These are phyloP conservation scores for Alternaria longipes DNA, from an alignment of 2,329 filamentous ascomycete genomes.

Conservation along the genomic window DNA sequence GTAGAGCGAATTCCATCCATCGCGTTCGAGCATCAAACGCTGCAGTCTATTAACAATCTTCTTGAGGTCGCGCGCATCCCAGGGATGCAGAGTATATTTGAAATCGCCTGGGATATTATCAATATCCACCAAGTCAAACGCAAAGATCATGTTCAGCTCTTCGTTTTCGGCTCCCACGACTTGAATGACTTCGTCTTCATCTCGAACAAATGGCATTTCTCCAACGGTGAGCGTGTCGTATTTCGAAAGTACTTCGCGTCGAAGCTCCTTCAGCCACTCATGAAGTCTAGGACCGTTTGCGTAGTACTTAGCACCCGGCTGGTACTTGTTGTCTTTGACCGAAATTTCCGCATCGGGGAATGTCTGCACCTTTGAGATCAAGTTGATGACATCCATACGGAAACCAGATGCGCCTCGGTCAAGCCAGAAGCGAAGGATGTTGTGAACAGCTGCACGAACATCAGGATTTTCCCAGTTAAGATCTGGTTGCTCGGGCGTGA, in stretches of 20 bases:
- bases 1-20: constrained; percentile 61
- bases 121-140: constrained; percentile 56
- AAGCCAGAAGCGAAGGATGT: constrained; percentile 81
- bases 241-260: constrained; percentile 63
- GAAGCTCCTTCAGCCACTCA: constrained; percentile 73
- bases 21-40: constrained; percentile 49
- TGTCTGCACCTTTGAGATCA: constrained; percentile 47
- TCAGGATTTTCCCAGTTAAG: constrained; percentile 81
- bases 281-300: constrained; percentile 75
- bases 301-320: constrained; percentile 62
- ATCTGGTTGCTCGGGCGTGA: constrained; percentile 79
- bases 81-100: constrained; percentile 45
- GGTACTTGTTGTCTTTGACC: constrained; percentile 49
- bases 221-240: constrained; percentile 73
- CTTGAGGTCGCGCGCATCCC: constrained; percentile 48
- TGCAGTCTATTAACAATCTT: constrained; percentile 46
- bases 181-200: constrained; percentile 59
- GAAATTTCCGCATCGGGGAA: constrained; percentile 40
- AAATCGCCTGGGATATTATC: constrained; percentile 51
- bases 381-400: constrained; percentile 53
- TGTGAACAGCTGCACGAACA: constrained; percentile 73
- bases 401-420: constrained; percentile 68
- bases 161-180: constrained; percentile 55
- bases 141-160: constrained; percentile 75
- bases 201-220: constrained; percentile 66